Evolutionary conservation across 257 asterid genomes (phyloP).

Genomic region (Cynanchum wilfordii): DNA sequence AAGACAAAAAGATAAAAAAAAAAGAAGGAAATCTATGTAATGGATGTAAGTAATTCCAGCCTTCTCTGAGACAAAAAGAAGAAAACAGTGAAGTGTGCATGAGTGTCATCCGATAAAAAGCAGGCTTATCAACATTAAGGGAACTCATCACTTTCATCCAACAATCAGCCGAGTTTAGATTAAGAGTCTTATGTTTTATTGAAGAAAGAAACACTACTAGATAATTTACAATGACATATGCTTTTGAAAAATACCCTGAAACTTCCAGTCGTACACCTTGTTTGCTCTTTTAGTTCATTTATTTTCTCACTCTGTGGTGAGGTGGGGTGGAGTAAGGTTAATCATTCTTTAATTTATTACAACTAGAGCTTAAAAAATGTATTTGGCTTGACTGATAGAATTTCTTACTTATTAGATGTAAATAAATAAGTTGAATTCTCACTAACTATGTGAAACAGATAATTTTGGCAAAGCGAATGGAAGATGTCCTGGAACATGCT

Average conservation of each 20-base stretch:
- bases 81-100: background rate
- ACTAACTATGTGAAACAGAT: slow-evolving; percentile 45
- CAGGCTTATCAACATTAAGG: background rate
- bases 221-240: background rate
- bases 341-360: background rate
- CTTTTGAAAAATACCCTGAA: background rate
- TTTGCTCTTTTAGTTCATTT: background rate
- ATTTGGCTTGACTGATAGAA: background rate
- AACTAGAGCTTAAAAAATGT: background rate
- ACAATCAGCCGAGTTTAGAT: background rate
- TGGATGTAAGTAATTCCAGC: background rate
- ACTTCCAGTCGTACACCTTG: background rate
- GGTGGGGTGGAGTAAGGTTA: background rate
- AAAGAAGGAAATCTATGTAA: background rate
- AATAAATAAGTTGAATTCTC: background rate
- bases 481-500: slow-evolving; percentile 95
- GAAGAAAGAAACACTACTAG: background rate
- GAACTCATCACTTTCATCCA: background rate
- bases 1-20: background rate
- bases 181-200: background rate
- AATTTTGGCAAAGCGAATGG: slow-evolving; percentile 78
- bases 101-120: background rate
- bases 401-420: background rate
- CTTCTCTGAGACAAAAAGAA: background rate
- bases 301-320: background rate